Evolutionary conservation across 257 asterid species (phyloP), one percentile per base, ranked within the genome.

Genomic region (Mentha longifolia): DNA sequence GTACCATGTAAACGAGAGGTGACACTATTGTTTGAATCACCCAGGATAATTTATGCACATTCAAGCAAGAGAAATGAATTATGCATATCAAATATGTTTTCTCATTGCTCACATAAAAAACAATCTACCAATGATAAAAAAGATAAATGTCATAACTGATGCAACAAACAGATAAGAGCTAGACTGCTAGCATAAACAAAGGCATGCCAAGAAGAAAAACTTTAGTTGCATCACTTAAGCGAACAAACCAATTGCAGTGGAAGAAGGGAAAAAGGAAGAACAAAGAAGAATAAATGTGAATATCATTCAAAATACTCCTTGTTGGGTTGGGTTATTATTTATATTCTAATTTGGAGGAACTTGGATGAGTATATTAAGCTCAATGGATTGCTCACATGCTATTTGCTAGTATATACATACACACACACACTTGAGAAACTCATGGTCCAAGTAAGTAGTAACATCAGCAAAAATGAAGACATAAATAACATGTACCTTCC

Each of bases 401-500:
- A 5, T 35, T 35, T 35, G 6, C 39, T 35, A 35, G 39, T 35
- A 35, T 35, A 5, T 35, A 28, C 31, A 28, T 28, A 28, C 31
- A 28, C 31, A 28, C 31, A 28, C 31, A 28, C 31, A 28, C 31
- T 28, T 28, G 31, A 28, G 31, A 28, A 28, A 35, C 39, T 5
- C 39, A 35, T 35, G 39, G 39, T 35, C 9, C 39, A 35, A 35
- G 39, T 35, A 35, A 7, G 39, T 35, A 16, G 59, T 68, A 47
- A 61, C 67, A 73, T 42, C 61, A 46, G 46, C 45, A 42, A 49
- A n/a, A 22, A 43, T 68, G 22, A 33, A 35, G 43, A 69, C 28
- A 59, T 57, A 7, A 68, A 65, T 76, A 39, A 42, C 75, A 69
- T 64, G 65, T 78, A 87, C 99, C 97, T 91, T 76, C 97, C 97